Percentiles rank a stretch among this genome's conserved stretches.
Evolutionary conservation across 345 rosid species (phyloP).

Genomic region (Eucalyptus tenuipes): DNA sequence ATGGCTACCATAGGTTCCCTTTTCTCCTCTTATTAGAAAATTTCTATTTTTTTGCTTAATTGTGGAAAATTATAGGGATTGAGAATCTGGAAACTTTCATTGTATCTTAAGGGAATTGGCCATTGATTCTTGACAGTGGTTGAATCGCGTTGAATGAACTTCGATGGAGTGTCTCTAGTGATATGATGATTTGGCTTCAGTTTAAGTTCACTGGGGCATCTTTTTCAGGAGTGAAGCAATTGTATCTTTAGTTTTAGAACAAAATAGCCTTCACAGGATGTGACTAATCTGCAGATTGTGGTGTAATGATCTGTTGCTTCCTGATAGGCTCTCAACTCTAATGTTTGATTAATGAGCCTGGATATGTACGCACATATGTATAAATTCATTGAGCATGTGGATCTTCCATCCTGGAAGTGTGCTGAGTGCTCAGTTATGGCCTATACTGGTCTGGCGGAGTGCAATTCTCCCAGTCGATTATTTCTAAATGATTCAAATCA

Average conservation of each 20-base stretch:
- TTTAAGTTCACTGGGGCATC: background rate
- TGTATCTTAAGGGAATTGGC: background rate
- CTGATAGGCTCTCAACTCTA: background rate
- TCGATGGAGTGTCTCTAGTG: background rate
- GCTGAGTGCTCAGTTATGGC: background rate
- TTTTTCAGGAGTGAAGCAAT: background rate
- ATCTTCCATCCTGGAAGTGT: background rate
- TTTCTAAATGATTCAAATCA: background rate
- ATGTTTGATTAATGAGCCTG: background rate
- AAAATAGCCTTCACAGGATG: background rate
- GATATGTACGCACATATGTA: background rate
- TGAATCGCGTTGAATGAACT: background rate
- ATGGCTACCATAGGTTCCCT: constrained; percentile 41
- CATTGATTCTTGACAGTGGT: background rate
- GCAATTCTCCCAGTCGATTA: background rate
- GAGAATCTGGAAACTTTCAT: background rate
- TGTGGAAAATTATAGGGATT: background rate
- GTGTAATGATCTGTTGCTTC: background rate
- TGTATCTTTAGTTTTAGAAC: background rate
- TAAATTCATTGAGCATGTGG: background rate
- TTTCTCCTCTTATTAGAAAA: background rate
- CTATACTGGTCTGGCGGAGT: background rate
- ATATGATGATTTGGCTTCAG: background rate
- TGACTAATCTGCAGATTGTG: background rate
- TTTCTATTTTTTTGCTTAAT: background rate